Evolutionary conservation across 306 rosid species (phyloP).

Genomic region (Lotus japonicus): DNA sequence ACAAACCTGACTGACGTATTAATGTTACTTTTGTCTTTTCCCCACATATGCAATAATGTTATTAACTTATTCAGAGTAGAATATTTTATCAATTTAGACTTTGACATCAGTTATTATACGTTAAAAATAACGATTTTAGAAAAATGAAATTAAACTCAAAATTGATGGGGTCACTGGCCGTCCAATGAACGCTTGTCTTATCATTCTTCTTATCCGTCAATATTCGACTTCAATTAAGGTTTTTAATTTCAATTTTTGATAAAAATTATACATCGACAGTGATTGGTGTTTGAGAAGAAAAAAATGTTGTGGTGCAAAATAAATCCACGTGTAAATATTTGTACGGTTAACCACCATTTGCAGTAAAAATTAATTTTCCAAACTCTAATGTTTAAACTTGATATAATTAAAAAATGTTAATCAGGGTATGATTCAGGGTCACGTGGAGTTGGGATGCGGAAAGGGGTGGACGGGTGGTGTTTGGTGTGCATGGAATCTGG

Average conservation of each 20-base stretch:
- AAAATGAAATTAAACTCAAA: not conserved
- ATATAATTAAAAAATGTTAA: not conserved
- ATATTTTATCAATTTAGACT: not conserved
- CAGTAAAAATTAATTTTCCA: not conserved
- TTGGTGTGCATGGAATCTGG: not conserved
- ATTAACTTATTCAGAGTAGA: not conserved
- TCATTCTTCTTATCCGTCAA: not conserved
- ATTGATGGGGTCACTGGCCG: conserved; percentile 11
- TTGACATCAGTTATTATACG: conserved; percentile 9
- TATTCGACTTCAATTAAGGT: not conserved
- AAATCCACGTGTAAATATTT: not conserved
- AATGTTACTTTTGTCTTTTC: not conserved
- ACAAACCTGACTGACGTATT: conserved; percentile 16
- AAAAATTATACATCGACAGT: not conserved
- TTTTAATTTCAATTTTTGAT: not conserved
- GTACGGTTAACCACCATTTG: not conserved
- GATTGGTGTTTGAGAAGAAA: not conserved
- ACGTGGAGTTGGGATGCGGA: not conserved
- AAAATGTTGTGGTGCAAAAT: conserved; percentile 18
- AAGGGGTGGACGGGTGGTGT: not conserved
- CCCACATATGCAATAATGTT: not conserved
- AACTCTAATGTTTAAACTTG: not conserved
- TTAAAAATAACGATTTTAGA: not conserved
- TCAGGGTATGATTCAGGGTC: not conserved
- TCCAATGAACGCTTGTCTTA: conserved; percentile 13